Conservation (phyloP, 768 basidiomycete species). For the Suillus weaverae region DNA sequence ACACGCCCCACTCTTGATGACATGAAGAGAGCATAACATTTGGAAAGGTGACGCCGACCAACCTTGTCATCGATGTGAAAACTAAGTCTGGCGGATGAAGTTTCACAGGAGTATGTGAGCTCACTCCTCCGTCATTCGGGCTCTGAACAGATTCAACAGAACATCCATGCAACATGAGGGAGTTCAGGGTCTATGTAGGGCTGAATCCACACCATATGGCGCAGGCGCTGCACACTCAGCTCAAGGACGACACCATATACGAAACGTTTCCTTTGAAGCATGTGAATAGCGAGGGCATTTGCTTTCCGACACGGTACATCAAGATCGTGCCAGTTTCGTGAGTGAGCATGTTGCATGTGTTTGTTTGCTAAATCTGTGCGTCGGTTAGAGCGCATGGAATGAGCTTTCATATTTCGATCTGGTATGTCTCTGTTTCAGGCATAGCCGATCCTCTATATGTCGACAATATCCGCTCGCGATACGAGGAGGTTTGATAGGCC, state of each 20-base stretch:
- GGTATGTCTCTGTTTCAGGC: slow-evolving; percentile 68
- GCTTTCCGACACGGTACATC: slow-evolving; percentile 65
- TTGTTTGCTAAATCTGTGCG: neutral
- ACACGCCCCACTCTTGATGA: slow-evolving; percentile 14
- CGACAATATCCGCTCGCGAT: slow-evolving; percentile 48
- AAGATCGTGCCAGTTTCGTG: slow-evolving; percentile 79
- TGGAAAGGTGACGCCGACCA: slow-evolving; percentile 58
- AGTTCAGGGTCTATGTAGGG: slow-evolving; percentile 74
- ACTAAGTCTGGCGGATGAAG: slow-evolving; percentile 11
- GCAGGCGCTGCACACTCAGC: slow-evolving; percentile 59
- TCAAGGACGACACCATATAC: slow-evolving; percentile 63
- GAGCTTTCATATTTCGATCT: slow-evolving; percentile 78
- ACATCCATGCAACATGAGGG: slow-evolving; percentile 85
- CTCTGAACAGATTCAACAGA: slow-evolving; percentile 40
- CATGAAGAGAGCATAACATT: slow-evolving; percentile 68
- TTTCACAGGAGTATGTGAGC: slow-evolving; percentile 29
- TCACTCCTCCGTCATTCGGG: neutral
- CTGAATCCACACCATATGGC: slow-evolving; percentile 63
- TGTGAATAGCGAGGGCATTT: slow-evolving; percentile 53
- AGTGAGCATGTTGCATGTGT: slow-evolving; percentile 25
- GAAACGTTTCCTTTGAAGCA: slow-evolving; percentile 66
- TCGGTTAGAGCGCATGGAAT: slow-evolving; percentile 60
- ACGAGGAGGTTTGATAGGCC: slow-evolving; percentile 58
- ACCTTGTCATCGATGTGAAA: neutral
- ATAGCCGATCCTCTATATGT: slow-evolving; percentile 57